These are phyloP conservation scores for Nothophytophthora sp. DNA, from an alignment of 352 stramenopile species.

Conservation along the genomic window DNA sequence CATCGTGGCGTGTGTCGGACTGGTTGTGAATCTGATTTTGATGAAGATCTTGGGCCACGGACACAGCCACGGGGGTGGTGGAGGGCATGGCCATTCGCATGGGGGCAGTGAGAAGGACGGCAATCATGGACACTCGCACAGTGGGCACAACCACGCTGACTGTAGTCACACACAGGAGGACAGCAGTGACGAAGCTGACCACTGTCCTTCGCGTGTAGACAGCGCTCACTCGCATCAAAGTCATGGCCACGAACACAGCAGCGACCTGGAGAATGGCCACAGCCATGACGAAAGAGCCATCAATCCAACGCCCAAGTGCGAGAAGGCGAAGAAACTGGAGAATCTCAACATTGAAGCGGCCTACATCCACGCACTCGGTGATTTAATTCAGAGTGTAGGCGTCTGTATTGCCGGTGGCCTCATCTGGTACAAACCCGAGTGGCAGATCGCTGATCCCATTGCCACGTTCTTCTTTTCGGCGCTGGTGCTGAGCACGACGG, in stretches of 20 bases:
- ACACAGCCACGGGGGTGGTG: constrained; percentile 46
- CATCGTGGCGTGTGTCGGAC: constrained; percentile 91
- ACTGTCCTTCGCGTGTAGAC: too few relatives aligned
- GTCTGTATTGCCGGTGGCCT: constrained; percentile 95
- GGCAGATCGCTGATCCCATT: constrained; percentile 97
- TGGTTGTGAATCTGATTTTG: constrained; percentile 95
- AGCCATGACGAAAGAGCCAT: too few relatives aligned
- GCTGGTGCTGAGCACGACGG: constrained; percentile 93
- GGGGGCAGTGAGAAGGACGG: constrained; percentile 29
- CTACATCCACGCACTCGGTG: constrained; percentile 97
- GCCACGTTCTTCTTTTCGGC: constrained; percentile 98
- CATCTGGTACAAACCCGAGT: constrained; percentile 97
- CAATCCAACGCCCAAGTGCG: too few relatives aligned
- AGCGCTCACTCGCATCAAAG: too few relatives aligned
- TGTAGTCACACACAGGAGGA: too few relatives aligned
- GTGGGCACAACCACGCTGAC: constrained; percentile 8
- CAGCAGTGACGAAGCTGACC: too few relatives aligned
- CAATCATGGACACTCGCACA: constrained; percentile 19
- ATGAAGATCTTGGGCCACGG: constrained; percentile 89
- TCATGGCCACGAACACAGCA: too few relatives aligned
- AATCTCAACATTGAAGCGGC: constrained; percentile 97
- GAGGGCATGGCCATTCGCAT: constrained; percentile 26
- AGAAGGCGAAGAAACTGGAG: too few relatives aligned
- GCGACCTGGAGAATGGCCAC: too few relatives aligned
- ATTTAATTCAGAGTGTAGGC: constrained; percentile 97